Evolutionary conservation across 441 rosid genomes (phyloP).

Genomic region (Populus trichocarpa): DNA sequence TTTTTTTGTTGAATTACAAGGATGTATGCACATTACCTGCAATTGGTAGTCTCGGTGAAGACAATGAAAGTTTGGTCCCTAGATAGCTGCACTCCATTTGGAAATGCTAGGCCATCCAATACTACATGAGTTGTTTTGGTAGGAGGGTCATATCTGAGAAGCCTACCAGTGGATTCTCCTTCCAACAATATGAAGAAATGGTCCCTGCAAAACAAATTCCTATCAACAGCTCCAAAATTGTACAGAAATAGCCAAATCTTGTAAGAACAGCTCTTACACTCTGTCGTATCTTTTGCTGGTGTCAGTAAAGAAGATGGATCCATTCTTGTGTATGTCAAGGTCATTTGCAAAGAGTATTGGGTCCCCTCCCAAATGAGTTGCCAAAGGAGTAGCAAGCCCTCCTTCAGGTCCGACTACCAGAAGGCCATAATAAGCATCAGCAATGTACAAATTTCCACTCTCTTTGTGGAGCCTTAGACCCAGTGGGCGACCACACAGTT

Average conservation of each 20-base stretch:
- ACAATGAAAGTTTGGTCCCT: constrained; percentile 74
- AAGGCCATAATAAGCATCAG: constrained; percentile 80
- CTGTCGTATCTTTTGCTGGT: constrained; percentile 86
- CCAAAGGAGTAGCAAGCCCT: constrained; percentile 72
- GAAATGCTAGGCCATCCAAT: constrained; percentile 85
- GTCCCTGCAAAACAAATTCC: constrained; percentile 37
- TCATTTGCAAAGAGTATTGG: constrained; percentile 91
- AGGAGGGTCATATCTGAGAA: constrained; percentile 84
- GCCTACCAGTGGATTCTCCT: constrained; percentile 95
- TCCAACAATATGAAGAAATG: constrained; percentile 90
- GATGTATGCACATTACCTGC: constrained; percentile 48
- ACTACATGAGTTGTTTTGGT: constrained; percentile 73
- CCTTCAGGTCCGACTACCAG: constrained; percentile 79
- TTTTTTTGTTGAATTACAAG: not conserved
- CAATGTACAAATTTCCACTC: constrained; percentile 68
- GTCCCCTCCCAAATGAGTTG: constrained; percentile 60
- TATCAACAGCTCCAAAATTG: not conserved
- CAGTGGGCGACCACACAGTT: constrained; percentile 78
- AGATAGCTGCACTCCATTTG: constrained; percentile 87
- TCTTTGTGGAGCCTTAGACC: constrained; percentile 73
- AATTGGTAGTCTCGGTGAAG: constrained; percentile 87
- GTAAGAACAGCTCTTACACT: constrained; percentile 43
- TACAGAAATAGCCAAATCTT: not conserved
- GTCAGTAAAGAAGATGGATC: constrained; percentile 94
- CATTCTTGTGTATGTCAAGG: constrained; percentile 76